Conservation (phyloP, 2,329 filamentous ascomycete genomes). For the Furcasterigmium furcatum region DNA sequence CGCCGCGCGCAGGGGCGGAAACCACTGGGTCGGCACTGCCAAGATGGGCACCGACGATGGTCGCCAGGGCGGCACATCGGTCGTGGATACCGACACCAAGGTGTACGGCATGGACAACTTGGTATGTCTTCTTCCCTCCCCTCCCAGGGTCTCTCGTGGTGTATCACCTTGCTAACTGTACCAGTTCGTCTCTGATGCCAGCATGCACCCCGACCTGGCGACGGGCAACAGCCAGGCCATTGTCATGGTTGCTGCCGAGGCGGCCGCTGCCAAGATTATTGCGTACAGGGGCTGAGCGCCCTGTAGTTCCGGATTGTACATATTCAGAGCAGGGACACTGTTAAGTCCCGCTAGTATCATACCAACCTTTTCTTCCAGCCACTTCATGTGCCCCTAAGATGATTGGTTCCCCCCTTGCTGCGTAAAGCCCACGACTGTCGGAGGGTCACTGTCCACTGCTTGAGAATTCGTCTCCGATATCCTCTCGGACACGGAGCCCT, state of each 20-base stretch:
- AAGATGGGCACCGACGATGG: constrained; percentile 39
- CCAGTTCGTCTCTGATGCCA: constrained; percentile 55
- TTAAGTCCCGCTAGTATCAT: too few species aligned
- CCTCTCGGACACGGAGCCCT: too few species aligned
- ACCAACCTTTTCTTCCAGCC: too few species aligned
- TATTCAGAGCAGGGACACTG: too few species aligned
- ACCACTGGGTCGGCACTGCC: constrained; percentile 3
- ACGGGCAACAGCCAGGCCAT: constrained; percentile 13
- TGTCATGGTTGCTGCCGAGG: constrained; percentile 11
- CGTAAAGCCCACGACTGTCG: too few species aligned
- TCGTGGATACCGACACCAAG: constrained; percentile 54
- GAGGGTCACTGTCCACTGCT: too few species aligned
- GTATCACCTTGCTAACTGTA: background rate
- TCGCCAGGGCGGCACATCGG: constrained; percentile 34
- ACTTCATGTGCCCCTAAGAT: too few species aligned
- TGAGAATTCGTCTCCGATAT: too few species aligned
- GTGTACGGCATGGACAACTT: constrained; percentile 60
- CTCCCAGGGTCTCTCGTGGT: too few species aligned
- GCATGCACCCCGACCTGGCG: constrained; percentile 50
- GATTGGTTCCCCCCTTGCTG: too few species aligned
- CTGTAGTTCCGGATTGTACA: too few species aligned
- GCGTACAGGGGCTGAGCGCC: too few species aligned
- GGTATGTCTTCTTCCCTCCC: background rate
- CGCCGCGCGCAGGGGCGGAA: background rate
- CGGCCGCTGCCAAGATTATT: constrained; percentile 10